These are phyloP conservation scores for Dentiscutata heterogama DNA, from an alignment of 371 early-diverging fungal genomes.

Conservation along the genomic window DNA sequence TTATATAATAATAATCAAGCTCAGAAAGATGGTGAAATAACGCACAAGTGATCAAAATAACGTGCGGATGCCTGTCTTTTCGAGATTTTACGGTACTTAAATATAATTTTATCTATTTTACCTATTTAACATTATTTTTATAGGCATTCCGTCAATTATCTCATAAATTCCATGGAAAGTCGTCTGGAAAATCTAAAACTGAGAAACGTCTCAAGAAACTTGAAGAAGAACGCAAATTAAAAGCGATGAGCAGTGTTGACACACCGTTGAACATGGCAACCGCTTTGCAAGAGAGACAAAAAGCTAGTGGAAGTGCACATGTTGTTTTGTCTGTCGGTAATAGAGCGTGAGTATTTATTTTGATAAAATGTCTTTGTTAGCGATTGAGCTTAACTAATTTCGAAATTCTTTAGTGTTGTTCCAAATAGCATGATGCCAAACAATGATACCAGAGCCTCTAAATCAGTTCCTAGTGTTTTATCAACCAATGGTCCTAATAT, in stretches of 20 bases:
- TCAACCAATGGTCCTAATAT: conserved; percentile 30
- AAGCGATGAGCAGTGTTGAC: conserved; percentile 82
- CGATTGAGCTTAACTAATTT: not conserved
- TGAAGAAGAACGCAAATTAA: conserved; percentile 81
- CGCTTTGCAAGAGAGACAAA: conserved; percentile 79
- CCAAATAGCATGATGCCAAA: conserved; percentile 36
- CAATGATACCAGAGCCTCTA: not conserved
- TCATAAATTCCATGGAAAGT: conserved; percentile 96
- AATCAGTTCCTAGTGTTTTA: not conserved
- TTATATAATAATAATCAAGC: no score
- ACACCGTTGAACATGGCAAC: conserved; percentile 83
- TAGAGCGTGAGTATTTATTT: conserved; percentile 51
- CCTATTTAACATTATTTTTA: conserved; percentile 12
- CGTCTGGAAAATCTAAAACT: conserved; percentile 93
- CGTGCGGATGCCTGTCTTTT: no score
- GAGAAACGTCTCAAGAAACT: conserved; percentile 88
- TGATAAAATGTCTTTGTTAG: not conserved
- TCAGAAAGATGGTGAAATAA: no score
- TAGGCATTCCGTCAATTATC: conserved; percentile 91
- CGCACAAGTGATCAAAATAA: no score
- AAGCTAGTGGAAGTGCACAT: conserved; percentile 80
- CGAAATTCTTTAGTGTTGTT: conserved; percentile 33
- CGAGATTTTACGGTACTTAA: not conserved
- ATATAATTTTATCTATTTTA: conserved; percentile 8
- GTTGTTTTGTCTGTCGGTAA: conserved; percentile 88